Base-by-base conservation (phyloP, 495 filamentous ascomycete species). In the Xylaria flabelliformis region DNA sequence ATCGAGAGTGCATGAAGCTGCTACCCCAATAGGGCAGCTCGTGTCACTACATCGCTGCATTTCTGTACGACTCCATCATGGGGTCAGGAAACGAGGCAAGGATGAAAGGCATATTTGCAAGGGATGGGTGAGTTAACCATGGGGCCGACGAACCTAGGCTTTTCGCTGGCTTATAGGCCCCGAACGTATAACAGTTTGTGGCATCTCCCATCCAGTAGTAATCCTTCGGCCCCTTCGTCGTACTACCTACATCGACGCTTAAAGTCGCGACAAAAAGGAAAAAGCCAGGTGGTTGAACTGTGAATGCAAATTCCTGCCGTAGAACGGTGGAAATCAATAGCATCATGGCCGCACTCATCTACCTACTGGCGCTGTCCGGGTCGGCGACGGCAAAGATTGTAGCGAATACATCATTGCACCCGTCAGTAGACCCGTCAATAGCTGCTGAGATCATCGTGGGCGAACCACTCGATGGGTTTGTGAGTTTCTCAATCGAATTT, bases 401-500 rank as follows among this genome's bases (percentile, higher is more conserved):
- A 44, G 39, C 56, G 8, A 34, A 51, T 58, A 34, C 59, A 2
- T 46, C 56, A 4, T 26, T 69, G 12, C 24, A 62, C 3, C 44
- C 24, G n/a, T 44, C 64, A 55, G 12, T 48, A 1, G 4, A 62
- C 3, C 44, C 24, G n/a, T 44, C 64, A 55, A 19, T 48, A 4
- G 4, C 32, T 32, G 64, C 64, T 8, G 29, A 42, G n/a, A 29
- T 63, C 13, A 36, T 48, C 51, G 15, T 44, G 13, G 44, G 80
- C 64, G 75, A 80, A 4, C 82, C 86, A 8, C 80, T 85, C 17
- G 84, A 88, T 53, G 80, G 82, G 26, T 90, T 89, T 73, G 84
- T 90, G 56, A 87, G 86, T 69, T 90, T 82, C 75, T 89, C 86
- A 7, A 89, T 91, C 73, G 88, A 91, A 77, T 87, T 90, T 62